Evolutionary conservation across 805 yeast species (phyloP), one percentile per base, ranked within the genome.

Genomic region (Kuraishia ogatae): DNA sequence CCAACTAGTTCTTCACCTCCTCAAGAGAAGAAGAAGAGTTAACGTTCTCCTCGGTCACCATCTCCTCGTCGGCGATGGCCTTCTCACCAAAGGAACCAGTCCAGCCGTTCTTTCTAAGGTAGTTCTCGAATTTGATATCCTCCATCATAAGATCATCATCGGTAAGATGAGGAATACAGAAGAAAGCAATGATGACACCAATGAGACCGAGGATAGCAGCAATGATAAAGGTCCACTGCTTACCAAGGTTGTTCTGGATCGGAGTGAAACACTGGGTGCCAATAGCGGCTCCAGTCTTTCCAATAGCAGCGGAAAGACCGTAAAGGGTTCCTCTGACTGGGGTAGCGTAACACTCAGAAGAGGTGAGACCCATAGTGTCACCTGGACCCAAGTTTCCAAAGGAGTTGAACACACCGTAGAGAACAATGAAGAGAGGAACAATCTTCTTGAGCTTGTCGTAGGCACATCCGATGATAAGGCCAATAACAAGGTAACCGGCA

Each of bases 231-330:
- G 93, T 87, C 89, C 89, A 87, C 57, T 72, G 72, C 61, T 80
- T 73, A 39, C 94, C 94, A 59, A 84, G 72, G 63, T 85, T 68
- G 48, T 63, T 68, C 68, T 84, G 82, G 60, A 87, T 85, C 19
- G 89, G 87, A 10, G 83, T 80, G 70, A 88, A 87, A 19, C 79
- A 78, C 65, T 84, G 80, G 23, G 91, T 85, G 28, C 94, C 94
- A 21, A 85, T 83, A 22, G 85, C 91, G n/a, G 93, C 94, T 55
- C 94, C 96, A 24, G 85, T 86, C 67, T 87, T 87, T 56, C 94
- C 94, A 51, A 85, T 72, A 2, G 92, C 94, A 46, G 94, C 94
- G 51, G 87, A 78, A 22, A 87, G 61, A 46, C 93, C 93, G 62
- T 87, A 87, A 52, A 80, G 74, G 0, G 90, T 84, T 46, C 92